A percentile compares a stretch with the other conserved stretches of the same genome.
Evolutionary conservation across 2,329 filamentous ascomycete species (phyloP).

Genomic region (Ampelomyces quisqualis): DNA sequence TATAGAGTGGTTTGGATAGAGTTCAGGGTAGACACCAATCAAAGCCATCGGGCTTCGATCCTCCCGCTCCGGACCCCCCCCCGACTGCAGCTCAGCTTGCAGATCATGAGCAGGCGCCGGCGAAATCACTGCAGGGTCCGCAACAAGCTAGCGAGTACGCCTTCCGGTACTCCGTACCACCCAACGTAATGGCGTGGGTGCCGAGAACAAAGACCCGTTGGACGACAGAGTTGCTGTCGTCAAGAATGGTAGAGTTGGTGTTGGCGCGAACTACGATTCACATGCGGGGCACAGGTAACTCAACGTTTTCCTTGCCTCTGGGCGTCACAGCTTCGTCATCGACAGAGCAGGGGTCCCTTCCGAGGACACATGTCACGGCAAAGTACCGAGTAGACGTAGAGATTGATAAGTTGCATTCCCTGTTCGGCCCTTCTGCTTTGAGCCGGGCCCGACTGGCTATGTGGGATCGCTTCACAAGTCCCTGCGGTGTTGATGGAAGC

Average conservation of each 20-base stretch:
- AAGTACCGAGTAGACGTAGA: too few relatives aligned
- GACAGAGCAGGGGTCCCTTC: too few relatives aligned
- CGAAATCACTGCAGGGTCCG: conserved; percentile 1
- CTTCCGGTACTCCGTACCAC: too few relatives aligned
- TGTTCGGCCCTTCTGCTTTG: too few relatives aligned
- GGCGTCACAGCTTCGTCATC: too few relatives aligned
- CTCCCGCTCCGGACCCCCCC: not conserved
- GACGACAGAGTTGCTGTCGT: too few relatives aligned
- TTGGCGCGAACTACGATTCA: not conserved
- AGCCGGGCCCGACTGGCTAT: too few relatives aligned
- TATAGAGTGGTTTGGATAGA: conserved; percentile 1
- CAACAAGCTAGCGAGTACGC: not conserved
- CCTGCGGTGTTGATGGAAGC: too few relatives aligned
- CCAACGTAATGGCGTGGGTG: not conserved
- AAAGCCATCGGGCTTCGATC: not conserved
- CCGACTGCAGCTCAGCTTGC: not conserved
- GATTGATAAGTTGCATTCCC: too few relatives aligned
- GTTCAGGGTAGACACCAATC: not conserved
- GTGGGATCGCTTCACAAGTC: too few relatives aligned
- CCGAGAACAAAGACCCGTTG: conserved; percentile 1
- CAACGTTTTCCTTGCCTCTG: too few relatives aligned
- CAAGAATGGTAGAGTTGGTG: not conserved
- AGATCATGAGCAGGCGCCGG: conserved; percentile 1
- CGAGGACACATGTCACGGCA: too few relatives aligned
- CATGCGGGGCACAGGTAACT: not conserved